These are phyloP conservation scores for Xylaria sp. DNA, from an alignment of 2,329 filamentous ascomycete genomes.

Conservation along the genomic window DNA sequence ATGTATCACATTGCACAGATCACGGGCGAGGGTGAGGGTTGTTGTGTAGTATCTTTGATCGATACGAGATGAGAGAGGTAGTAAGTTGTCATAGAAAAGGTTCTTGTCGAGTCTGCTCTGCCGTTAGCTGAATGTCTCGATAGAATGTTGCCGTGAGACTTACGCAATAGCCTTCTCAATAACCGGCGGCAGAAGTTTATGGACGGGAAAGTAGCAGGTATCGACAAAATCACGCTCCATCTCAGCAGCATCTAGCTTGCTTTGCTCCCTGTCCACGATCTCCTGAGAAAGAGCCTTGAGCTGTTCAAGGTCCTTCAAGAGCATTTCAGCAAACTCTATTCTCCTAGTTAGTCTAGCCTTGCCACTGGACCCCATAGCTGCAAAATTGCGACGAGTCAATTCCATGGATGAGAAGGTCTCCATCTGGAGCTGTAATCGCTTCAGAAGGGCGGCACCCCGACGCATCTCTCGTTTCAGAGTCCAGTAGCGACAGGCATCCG, in stretches of 20 bases:
- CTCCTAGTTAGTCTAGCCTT: slow-evolving; percentile 77
- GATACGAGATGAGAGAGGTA: slow-evolving; percentile 57
- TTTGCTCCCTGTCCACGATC: slow-evolving; percentile 75
- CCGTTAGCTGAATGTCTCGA: slow-evolving; percentile 19
- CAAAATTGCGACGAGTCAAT: slow-evolving; percentile 91
- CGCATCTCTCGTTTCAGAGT: slow-evolving; percentile 94
- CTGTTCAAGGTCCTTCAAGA: slow-evolving; percentile 78
- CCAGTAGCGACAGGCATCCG: slow-evolving; percentile 96
- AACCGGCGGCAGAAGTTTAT: slow-evolving; percentile 75
- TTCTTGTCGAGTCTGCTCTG: slow-evolving; percentile 70
- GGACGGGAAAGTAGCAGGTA: slow-evolving; percentile 88
- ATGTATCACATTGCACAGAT: slow-evolving; percentile 61
- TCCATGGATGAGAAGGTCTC: slow-evolving; percentile 98
- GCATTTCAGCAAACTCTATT: slow-evolving; percentile 82
- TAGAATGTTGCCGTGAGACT: slow-evolving; percentile 51
- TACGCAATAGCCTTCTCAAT: slow-evolving; percentile 82
- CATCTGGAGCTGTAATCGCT: slow-evolving; percentile 91
- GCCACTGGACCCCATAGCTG: slow-evolving; percentile 88
- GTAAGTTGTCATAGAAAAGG: slow-evolving; percentile 61
- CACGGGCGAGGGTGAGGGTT: slow-evolving; percentile 61
- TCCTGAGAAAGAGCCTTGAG: slow-evolving; percentile 73
- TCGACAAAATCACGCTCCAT: slow-evolving; percentile 82
- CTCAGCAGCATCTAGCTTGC: slow-evolving; percentile 78
- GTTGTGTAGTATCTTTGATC: slow-evolving; percentile 63
- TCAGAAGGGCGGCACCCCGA: slow-evolving; percentile 87